Evolutionary conservation across 2,329 filamentous ascomycete species (phyloP).

Genomic region (Ophiostoma populinum): DNA sequence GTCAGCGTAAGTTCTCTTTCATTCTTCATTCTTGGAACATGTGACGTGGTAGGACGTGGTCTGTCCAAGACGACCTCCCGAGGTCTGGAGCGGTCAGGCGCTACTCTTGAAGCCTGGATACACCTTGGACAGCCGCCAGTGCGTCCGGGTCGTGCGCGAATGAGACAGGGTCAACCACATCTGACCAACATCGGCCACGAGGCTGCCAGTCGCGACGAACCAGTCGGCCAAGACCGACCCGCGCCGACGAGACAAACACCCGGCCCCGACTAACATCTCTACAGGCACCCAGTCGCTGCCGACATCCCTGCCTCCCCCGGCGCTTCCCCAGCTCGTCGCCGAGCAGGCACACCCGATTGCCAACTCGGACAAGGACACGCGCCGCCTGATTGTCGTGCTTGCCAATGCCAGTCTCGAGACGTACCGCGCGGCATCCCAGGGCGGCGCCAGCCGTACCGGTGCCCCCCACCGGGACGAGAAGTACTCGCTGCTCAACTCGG

Average conservation of each 20-base stretch:
- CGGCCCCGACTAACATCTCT: slow-evolving; percentile 14
- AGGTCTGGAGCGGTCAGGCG: too few species aligned
- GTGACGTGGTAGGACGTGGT: background rate
- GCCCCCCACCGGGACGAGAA: slow-evolving; percentile 64
- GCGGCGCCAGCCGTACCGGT: slow-evolving; percentile 45
- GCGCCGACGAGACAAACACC: background rate
- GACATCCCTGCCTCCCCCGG: slow-evolving; percentile 84
- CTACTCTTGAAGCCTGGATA: too few species aligned
- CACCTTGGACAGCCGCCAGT: too few species aligned
- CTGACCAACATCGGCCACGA: too few species aligned
- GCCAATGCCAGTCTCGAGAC: slow-evolving; percentile 97
- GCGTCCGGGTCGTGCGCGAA: too few species aligned
- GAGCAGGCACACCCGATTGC: slow-evolving; percentile 81
- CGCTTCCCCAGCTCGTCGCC: slow-evolving; percentile 78
- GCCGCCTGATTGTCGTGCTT: slow-evolving; percentile 84
- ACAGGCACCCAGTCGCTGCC: slow-evolving; percentile 87
- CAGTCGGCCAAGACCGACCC: too few species aligned
- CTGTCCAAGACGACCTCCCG: too few species aligned
- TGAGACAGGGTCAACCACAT: too few species aligned
- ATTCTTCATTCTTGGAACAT: background rate
- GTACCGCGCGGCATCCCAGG: slow-evolving; percentile 67
- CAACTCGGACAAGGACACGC: slow-evolving; percentile 72
- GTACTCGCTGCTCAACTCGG: slow-evolving; percentile 93
- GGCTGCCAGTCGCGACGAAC: too few species aligned
- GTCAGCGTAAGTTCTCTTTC: slow-evolving; percentile 15